Conservation (phyloP, 148 eudicot genomes). For the Dysphania ambrosioides region DNA sequence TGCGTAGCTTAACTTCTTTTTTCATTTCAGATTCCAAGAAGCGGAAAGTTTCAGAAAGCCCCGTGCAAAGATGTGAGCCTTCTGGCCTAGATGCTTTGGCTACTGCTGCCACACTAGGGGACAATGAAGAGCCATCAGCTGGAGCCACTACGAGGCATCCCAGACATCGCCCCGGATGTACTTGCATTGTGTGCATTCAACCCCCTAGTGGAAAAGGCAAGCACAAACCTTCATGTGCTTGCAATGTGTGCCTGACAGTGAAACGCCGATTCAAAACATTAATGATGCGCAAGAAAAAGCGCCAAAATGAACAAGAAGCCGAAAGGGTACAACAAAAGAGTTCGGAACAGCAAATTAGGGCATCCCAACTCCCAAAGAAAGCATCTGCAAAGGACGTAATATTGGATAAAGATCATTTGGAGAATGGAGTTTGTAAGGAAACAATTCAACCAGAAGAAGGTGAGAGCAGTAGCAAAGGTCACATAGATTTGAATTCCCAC, state of each 20-base stretch:
- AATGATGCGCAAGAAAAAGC: constrained; percentile 73
- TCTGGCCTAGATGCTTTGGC: constrained; percentile 87
- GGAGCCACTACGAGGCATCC: constrained; percentile 83
- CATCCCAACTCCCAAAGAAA: constrained; percentile 25
- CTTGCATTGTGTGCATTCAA: constrained; percentile 91
- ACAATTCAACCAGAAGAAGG: constrained; percentile 26
- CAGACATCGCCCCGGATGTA: constrained; percentile 89
- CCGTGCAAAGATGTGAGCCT: constrained; percentile 51
- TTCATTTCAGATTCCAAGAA: constrained; percentile 57
- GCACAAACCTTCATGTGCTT: constrained; percentile 71
- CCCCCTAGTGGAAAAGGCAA: constrained; percentile 93
- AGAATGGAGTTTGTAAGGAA: constrained; percentile 23
- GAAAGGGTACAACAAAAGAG: constrained; percentile 44
- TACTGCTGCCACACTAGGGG: constrained; percentile 80
- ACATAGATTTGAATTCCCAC: constrained; percentile 69
- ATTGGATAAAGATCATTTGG: constrained; percentile 27
- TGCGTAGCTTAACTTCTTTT: neutral
- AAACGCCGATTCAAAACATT: constrained; percentile 78
- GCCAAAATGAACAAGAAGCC: constrained; percentile 57
- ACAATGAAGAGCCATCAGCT: constrained; percentile 49
- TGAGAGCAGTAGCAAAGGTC: constrained; percentile 38
- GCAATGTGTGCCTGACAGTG: constrained; percentile 78
- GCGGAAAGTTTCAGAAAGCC: constrained; percentile 37
- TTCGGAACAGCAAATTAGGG: constrained; percentile 20
- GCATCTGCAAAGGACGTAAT: constrained; percentile 23